Evolutionary conservation across 768 basidiomycete species (phyloP), one percentile per base, ranked within the genome.

Genomic region (Xerocomellus intermedius): DNA sequence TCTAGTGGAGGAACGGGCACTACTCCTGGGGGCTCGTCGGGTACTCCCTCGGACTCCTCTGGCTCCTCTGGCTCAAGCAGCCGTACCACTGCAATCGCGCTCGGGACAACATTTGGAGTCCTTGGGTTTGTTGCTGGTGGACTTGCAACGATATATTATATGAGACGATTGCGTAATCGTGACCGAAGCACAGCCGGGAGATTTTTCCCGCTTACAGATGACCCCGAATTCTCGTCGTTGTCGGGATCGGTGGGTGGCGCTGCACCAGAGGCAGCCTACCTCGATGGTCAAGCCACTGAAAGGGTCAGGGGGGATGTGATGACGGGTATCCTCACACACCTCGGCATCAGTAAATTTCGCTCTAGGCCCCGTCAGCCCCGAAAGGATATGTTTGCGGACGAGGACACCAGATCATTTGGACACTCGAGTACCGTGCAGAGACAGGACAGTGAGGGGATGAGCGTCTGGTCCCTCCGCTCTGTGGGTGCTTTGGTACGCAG

Each of bases 351-450:
- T 22, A 67, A 50, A 48, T 48, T 44, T 52, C 50, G 47, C 12
- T 52, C 49, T 16, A 36, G 7, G 9, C n/a, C 49, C 17, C 50
- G 6, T 28, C 63, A 51, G 9, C 70, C 69, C 50, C 77, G 89
- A 30, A 77, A 79, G 30, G 87, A 91, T 65, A 90, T 91, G 81
- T 79, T 91, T 33, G 87, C 83, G 4, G 88, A 92, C 51, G 89
- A 91, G 69, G 89, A 91, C 61, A 75, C 78, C 2, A 75, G 77
- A 9, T 78, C 82, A 16, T 82, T 87, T 39, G 62, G 61, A 13
- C 42, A 54, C 38, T 52, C 59, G 69, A 58, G 19, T 10, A 28
- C 43, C n/a, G 17, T 58, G 56, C 52, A 69, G 19, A 71, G 74
- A 30, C 77, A 79, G 52, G 75, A 72, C 9, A 75, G 75, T 38